Conservation (phyloP, 176 grass and related monocot species). For the Aegilops longissima region DNA sequence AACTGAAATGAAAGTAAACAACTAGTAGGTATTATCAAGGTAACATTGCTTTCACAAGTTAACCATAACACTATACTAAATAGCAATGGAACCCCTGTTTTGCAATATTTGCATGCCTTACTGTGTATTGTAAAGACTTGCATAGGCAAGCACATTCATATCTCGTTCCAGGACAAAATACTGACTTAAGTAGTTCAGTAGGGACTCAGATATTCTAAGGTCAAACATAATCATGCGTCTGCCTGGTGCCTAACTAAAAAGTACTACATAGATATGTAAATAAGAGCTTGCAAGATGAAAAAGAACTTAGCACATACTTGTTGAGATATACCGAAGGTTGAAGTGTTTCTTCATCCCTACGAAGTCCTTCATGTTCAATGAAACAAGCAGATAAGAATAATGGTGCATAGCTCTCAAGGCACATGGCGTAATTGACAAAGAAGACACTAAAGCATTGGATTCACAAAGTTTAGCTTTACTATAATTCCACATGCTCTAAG, state of each 20-base stretch:
- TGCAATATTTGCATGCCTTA: background rate
- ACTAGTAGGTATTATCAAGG: background rate
- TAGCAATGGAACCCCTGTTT: background rate
- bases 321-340: slow-evolving; percentile 92
- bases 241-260: background rate
- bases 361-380: slow-evolving; percentile 67
- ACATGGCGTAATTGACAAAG: background rate
- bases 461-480: background rate
- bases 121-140: background rate
- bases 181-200: background rate
- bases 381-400: slow-evolving; percentile 44
- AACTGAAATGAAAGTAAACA: background rate
- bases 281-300: slow-evolving; percentile 8
- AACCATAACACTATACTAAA: slow-evolving; percentile 4
- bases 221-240: background rate
- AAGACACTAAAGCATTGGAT: background rate
- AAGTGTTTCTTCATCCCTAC: slow-evolving; percentile 94
- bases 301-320: slow-evolving; percentile 67
- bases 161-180: background rate
- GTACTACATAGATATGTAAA: background rate
- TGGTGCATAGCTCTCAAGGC: background rate
- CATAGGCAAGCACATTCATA: background rate
- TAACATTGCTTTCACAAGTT: background rate
- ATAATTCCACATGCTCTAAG: background rate
- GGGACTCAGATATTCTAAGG: background rate